Base-by-base conservation (phyloP, 2,329 filamentous ascomycete species). In the Xylaria sp. region DNA sequence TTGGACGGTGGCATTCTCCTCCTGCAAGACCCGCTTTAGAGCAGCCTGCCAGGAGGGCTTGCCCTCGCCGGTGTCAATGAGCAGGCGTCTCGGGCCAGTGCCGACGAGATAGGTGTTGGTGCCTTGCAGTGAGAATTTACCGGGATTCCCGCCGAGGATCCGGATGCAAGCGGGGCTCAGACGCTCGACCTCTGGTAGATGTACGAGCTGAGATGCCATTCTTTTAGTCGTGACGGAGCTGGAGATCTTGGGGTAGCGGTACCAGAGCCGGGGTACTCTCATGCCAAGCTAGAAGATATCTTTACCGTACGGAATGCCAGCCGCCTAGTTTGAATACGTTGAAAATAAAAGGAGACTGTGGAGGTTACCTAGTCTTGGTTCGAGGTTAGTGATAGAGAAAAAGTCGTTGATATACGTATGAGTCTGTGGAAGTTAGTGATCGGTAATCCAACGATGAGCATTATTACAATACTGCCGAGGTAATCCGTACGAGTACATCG, bases 91-190 rank as follows among this genome's bases (percentile, higher is more conserved):
- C 4, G 78, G 72, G 2, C 92, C 93, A 5, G 83, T 86, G 60
- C 94, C 94, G 60, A 99, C 71, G 16, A 99, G 82, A 73, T 99
- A 99, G 39, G 94, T 99, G 74, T 99, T 99, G 66, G 94, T 97
- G 63, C 92, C 88, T 75, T 88, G 84, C 9, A 88, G 76, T 3
- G 83, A 82, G 69, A 86, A 87, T 79, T 96, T 97, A 71, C 90
- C 85, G 10, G 94, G 93, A 74, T 99, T 99, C 7, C 90, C 91
- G 60, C 89, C 94, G 16, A 97, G 79, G 63, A 99, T 90, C 58
- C 94, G 84, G 63, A 96, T 88, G 50, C 92, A 89, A 11, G 83
- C 79, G 18, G 89, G 83, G 70, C 90, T 93, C 57, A 97, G 80
- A 62, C 88, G 85, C 74, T 93, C 86, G 54, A 96, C 83, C 62